Conservation (phyloP, 768 basidiomycete species). For the Lactarius evosmus region DNA sequence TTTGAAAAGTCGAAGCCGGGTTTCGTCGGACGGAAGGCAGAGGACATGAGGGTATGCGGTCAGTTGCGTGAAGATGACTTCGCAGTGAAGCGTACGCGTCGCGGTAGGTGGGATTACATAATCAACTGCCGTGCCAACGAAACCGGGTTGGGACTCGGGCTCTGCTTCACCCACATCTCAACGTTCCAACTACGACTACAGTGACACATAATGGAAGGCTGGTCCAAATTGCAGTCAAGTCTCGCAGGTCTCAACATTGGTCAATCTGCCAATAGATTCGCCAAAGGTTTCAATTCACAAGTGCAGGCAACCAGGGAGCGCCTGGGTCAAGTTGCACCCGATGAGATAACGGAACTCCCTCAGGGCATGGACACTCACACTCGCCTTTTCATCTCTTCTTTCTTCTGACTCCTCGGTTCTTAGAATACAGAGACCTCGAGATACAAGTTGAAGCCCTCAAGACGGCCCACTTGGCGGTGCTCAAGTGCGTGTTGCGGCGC, state of each 20-base stretch:
- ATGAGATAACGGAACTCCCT: constrained; percentile 93
- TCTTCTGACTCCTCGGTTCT: neutral
- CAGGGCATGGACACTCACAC: constrained; percentile 50
- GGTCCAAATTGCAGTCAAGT: constrained; percentile 67
- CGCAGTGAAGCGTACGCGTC: constrained; percentile 24
- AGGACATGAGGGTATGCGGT: constrained; percentile 38
- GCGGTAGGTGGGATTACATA: constrained; percentile 3
- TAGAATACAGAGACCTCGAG: constrained; percentile 97
- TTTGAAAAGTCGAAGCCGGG: constrained; percentile 82
- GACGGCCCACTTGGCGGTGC: constrained; percentile 65
- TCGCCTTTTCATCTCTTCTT: neutral
- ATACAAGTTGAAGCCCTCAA: constrained; percentile 89
- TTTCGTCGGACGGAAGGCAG: constrained; percentile 42
- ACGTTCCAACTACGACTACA: constrained; percentile 13
- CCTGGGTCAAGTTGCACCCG: constrained; percentile 82
- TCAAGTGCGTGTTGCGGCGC: constrained; percentile 55
- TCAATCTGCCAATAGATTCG: constrained; percentile 69
- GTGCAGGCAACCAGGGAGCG: constrained; percentile 86
- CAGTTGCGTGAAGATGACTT: neutral
- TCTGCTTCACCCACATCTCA: neutral
- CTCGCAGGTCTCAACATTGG: constrained; percentile 64
- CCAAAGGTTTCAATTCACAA: constrained; percentile 76
- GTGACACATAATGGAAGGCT: constrained; percentile 43
- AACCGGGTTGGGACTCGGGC: constrained; percentile 1
- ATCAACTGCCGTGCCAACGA: neutral